These are phyloP conservation scores for Colletotrichum graminicola DNA, from an alignment of 2,329 filamentous ascomycete genomes.

Conservation along the genomic window DNA sequence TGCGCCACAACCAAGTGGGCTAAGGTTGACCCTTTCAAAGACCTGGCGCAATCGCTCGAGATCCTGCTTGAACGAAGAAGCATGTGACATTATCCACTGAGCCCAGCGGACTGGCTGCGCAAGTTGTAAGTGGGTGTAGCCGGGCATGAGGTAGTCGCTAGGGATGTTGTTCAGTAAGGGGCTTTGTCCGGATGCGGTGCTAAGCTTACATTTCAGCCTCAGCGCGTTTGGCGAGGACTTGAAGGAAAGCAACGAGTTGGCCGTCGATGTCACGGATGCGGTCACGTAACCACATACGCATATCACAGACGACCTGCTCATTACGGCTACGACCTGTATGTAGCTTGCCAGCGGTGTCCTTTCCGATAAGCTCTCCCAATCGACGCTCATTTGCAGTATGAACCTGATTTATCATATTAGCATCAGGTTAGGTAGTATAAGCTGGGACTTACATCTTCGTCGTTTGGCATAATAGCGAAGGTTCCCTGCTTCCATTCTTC, in stretches of 20 bases:
- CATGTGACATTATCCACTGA: constrained; percentile 46
- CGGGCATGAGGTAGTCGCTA: constrained; percentile 18
- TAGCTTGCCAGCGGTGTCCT: constrained; percentile 77
- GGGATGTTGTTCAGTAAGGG: constrained; percentile 44
- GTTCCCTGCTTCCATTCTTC: constrained; percentile 65
- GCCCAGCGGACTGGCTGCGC: constrained; percentile 38
- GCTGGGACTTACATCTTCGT: constrained; percentile 14
- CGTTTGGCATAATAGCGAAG: constrained; percentile 64
- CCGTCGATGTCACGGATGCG: constrained; percentile 77
- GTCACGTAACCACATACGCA: constrained; percentile 82
- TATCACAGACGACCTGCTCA: constrained; percentile 80
- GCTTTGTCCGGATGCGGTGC: constrained; percentile 33
- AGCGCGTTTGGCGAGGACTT: constrained; percentile 76
- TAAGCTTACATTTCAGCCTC: constrained; percentile 72
- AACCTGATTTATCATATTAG: constrained; percentile 48
- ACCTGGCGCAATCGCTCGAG: constrained; percentile 46
- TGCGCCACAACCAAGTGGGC: constrained; percentile 45
- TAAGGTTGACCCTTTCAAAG: constrained; percentile 45
- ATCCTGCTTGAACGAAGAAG: constrained; percentile 45
- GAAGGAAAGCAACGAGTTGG: constrained; percentile 76
- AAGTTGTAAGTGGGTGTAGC: neutral
- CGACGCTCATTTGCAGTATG: constrained; percentile 69
- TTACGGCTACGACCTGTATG: constrained; percentile 79
- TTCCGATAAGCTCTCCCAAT: constrained; percentile 76
- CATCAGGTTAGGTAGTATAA: neutral